A percentile compares a stretch with the other conserved stretches of the same genome.
Conservation (phyloP, 768 basidiomycete species). For the Boletales sp. region DNA sequence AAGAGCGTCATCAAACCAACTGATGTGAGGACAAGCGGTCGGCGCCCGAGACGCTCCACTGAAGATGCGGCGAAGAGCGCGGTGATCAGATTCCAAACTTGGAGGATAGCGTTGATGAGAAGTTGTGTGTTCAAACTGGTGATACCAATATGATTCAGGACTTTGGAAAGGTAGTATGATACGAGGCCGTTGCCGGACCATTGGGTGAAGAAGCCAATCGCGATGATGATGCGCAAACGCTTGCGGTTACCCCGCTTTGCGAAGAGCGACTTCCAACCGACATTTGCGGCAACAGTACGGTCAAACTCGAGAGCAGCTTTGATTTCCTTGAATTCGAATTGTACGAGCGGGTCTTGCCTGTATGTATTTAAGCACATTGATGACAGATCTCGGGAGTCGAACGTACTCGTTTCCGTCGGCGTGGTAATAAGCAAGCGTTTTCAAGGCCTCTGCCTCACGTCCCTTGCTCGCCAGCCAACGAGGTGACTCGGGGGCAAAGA, state of each 20-base stretch:
- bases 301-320: slow-evolving; percentile 73
- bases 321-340: slow-evolving; percentile 79
- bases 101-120: slow-evolving; percentile 59
- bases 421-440: slow-evolving; percentile 77
- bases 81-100: slow-evolving; percentile 35
- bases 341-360: slow-evolving; percentile 61
- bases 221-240: slow-evolving; percentile 65
- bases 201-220: slow-evolving; percentile 67
- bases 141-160: slow-evolving; percentile 67
- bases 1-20: slow-evolving; percentile 55
- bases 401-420: slow-evolving; percentile 65
- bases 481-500: slow-evolving; percentile 77
- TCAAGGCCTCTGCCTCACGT: slow-evolving; percentile 60
- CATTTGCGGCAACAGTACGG: slow-evolving; percentile 48
- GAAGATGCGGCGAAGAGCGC: slow-evolving; percentile 14
- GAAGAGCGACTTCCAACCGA: slow-evolving; percentile 69
- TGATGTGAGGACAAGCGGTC: slow-evolving; percentile 61
- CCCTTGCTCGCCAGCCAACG: slow-evolving; percentile 81
- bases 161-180: slow-evolving; percentile 70
- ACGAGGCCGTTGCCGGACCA: slow-evolving; percentile 75
- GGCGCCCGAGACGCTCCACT: slow-evolving; percentile 64
- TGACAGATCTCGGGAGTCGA: background rate
- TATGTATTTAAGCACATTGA: background rate
- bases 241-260: slow-evolving; percentile 63
- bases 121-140: slow-evolving; percentile 49